Evolutionary conservation across 2,329 filamentous ascomycete species (phyloP).

Genomic region (Botrytis fragariae): DNA sequence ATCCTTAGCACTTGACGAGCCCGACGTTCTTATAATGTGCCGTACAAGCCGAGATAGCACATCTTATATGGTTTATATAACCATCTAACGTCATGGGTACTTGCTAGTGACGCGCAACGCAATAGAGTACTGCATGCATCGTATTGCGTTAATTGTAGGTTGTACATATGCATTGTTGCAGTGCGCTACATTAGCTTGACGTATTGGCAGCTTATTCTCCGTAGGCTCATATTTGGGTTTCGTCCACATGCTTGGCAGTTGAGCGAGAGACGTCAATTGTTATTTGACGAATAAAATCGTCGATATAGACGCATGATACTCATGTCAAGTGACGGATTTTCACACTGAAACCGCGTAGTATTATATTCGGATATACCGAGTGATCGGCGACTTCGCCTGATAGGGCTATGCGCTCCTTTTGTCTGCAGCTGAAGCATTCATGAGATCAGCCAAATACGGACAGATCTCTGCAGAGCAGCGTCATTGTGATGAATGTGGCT

Average conservation of each 20-base stretch:
- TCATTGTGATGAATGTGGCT: not conserved
- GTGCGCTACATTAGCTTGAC: not conserved
- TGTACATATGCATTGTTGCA: not conserved
- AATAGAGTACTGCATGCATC: not conserved
- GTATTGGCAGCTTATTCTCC: conserved; percentile 6
- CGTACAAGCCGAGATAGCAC: not conserved
- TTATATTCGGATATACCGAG: not conserved
- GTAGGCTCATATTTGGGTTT: not conserved
- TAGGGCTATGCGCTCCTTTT: not conserved
- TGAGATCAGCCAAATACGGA: not conserved
- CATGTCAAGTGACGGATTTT: not conserved
- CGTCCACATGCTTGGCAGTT: not conserved
- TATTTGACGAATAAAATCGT: not conserved
- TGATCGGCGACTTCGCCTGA: not conserved
- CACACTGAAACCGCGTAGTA: not conserved
- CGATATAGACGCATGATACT: not conserved
- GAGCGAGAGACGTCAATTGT: not conserved
- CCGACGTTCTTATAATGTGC: not conserved
- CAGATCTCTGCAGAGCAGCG: not conserved
- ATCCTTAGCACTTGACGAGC: not conserved
- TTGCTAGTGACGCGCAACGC: not conserved
- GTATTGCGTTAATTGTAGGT: not conserved
- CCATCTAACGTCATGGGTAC: not conserved
- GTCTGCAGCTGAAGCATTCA: no score
- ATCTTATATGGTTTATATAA: not conserved